Percentiles rank a stretch among this genome's conserved stretches.
These are phyloP conservation scores for Westerdykella ornata DNA, from an alignment of 2,329 filamentous ascomycete species.

Conservation along the genomic window DNA sequence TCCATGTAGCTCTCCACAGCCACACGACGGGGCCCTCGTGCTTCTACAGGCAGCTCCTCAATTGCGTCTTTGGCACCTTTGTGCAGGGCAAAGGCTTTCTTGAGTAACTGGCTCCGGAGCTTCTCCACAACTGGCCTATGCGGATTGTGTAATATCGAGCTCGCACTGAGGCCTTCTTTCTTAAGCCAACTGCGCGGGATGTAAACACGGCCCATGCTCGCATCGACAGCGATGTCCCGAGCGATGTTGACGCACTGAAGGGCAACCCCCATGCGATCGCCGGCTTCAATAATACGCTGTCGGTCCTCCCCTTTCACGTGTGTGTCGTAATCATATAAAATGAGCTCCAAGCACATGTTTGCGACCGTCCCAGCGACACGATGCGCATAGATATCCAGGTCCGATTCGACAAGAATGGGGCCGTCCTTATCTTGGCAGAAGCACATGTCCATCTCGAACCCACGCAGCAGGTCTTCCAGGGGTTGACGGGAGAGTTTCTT, in stretches of 20 bases:
- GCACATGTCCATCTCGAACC: slow-evolving; percentile 61
- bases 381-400: slow-evolving; percentile 58
- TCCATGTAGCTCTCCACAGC: slow-evolving; percentile 72
- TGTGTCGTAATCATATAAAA: slow-evolving; percentile 52
- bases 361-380: slow-evolving; percentile 68
- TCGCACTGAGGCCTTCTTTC: slow-evolving; percentile 49
- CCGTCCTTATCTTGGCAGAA: slow-evolving; percentile 39
- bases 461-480: slow-evolving; percentile 57
- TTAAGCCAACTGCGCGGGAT: slow-evolving; percentile 59
- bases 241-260: slow-evolving; percentile 74
- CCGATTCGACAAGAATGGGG: slow-evolving; percentile 54
- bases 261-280: slow-evolving; percentile 62
- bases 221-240: slow-evolving; percentile 64
- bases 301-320: slow-evolving; percentile 26
- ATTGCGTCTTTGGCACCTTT: slow-evolving; percentile 51
- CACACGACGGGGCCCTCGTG: slow-evolving; percentile 58
- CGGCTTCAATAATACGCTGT: slow-evolving; percentile 48
- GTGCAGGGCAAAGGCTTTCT: slow-evolving; percentile 57
- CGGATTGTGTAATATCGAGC: slow-evolving; percentile 50
- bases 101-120: slow-evolving; percentile 51
- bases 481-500: slow-evolving; percentile 52
- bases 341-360: slow-evolving; percentile 60
- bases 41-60: slow-evolving; percentile 54
- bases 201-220: slow-evolving; percentile 60
- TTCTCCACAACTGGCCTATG: slow-evolving; percentile 43